Base-by-base conservation (phyloP, 352 stramenopile genomes). In the Globisporangium cystogenes region DNA sequence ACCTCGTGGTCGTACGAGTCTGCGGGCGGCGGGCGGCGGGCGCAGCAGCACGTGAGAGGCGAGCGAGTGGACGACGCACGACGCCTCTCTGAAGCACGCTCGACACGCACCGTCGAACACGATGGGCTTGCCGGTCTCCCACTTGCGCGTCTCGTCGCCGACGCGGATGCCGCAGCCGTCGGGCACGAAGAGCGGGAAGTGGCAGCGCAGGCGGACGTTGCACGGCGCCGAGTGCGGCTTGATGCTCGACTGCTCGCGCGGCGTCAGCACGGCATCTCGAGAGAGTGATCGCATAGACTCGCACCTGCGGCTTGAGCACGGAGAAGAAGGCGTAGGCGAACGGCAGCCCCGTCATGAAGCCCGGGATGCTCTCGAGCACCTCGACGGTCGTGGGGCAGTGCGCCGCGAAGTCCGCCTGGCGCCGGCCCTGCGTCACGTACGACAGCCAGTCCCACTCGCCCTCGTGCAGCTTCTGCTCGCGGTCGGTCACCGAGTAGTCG, bases 251-350 rank as follows among this genome's bases (percentile, higher is more conserved):
- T 86, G 46, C 12, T 12, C 6, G 7, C 29, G 7, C 29, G 10
- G 3, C 8, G 12, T 37, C 33, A 37, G 33, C 12, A 37, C 33
- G 11, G 16, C 33, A 15, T 16, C 31, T 2, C 15, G 8, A 36
- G 3, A 12, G 11, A 15, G 3, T 36, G 8, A 12, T 36, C 15
- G 11, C 26, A 5, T 29, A 29, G 3, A 29, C 16, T 8, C 56
- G 63, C 21, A 89, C 88, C 51, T 95, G 66, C 0, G 72, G 73
- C 62, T 97, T 86, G 53, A 99, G 76, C 15, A 95, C 97, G 24
- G 87, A 98, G 74, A 98, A 98, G 70, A 98, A 98, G 21, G 82
- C 75, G 70, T 98, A 98, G 15, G 87, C 87, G 72, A 99, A 98
- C 10, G 95, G 96, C 37, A 93, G 84, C 1, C 71, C 76, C 14